Evolutionary conservation across 345 rosid species (phyloP), one percentile per base, ranked within the genome.

Genomic region (Eucalyptus tenuipes): DNA sequence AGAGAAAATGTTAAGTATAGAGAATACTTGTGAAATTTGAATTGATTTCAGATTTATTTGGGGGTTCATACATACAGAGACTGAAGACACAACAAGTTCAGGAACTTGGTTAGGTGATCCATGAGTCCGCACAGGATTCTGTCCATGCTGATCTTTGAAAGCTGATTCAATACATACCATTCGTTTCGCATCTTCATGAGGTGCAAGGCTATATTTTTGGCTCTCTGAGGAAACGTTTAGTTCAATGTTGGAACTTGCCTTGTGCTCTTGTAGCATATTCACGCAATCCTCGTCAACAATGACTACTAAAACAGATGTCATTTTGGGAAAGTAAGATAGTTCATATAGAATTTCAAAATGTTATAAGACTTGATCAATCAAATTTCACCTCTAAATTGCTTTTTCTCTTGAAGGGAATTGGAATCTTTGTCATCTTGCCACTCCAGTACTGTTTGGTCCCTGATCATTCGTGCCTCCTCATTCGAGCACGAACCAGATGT

Each of bases 21-120:
- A 20, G 84, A 75, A 75, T 75, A 40, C 84, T 37, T 10, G 84
- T 2, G 82, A 75, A 75, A 40, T 75, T 40, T 75, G 84, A 75
- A 20, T 75, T 75, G 47, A 40, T 75, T 20, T 75, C 15, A 25
- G 20, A 87, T 40, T 24, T 33, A 52, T 20, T 86, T 37, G n/a
- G 15, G 85, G 22, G 12, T 31, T 49, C 88, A 86, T 55, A 89
- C 96, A 92, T 93, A 94, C 97, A 88, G 91, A 87, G 89, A 49
- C 88, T 33, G 75, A 91, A 85, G 50, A 37, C 86, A 52, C 17
- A 18, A 89, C 9, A 2, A 20, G 15, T 40, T 37, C 84, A 75
- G 47, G 80, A 88, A 93, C 93, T 90, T 90, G 81, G 87, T 90
- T 59, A 48, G 37, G 87, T 49, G 85, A 89, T 90, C 52, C 90